Evolutionary conservation across 805 yeast genomes (phyloP).

Genomic region (Yamadazyma paraphyllophila): DNA sequence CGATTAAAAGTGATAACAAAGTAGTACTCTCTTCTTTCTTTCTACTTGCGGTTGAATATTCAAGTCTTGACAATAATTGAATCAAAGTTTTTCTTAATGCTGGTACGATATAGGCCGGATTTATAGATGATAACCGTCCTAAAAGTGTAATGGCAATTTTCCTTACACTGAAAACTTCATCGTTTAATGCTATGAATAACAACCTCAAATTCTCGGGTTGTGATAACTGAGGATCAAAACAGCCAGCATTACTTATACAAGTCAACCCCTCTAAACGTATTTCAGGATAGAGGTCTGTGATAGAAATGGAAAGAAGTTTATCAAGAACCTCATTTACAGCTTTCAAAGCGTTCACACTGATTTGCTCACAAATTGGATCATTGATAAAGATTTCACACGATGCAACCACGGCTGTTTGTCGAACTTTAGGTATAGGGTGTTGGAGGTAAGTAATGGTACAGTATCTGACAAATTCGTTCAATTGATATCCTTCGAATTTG

Average conservation of each 20-base stretch:
- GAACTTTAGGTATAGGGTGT: constrained; percentile 72
- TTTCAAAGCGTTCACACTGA: constrained; percentile 73
- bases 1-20: constrained; percentile 67
- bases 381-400: constrained; percentile 72
- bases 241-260: constrained; percentile 57
- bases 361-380: constrained; percentile 82
- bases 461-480: constrained; percentile 83
- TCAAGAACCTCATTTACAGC: constrained; percentile 85
- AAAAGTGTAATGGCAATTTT: constrained; percentile 73
- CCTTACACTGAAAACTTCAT: constrained; percentile 81
- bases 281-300: constrained; percentile 85
- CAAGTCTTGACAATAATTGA: constrained; percentile 80
- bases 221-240: constrained; percentile 87
- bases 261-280: constrained; percentile 77
- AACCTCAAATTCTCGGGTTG: constrained; percentile 89
- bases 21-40: constrained; percentile 86
- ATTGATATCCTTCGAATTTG: constrained; percentile 68
- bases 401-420: constrained; percentile 82
- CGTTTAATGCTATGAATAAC: constrained; percentile 85
- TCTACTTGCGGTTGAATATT: constrained; percentile 69
- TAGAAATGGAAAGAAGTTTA: constrained; percentile 74
- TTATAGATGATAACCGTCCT: constrained; percentile 80
- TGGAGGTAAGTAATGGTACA: constrained; percentile 84
- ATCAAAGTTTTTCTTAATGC: constrained; percentile 82
- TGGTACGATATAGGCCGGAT: constrained; percentile 96